A percentile compares a stretch with the other conserved stretches of the same genome.
phyloP scores from a whole-genome alignment of 495 filamentous ascomycete genomes.

The Extremus antarcticus region DNA sequence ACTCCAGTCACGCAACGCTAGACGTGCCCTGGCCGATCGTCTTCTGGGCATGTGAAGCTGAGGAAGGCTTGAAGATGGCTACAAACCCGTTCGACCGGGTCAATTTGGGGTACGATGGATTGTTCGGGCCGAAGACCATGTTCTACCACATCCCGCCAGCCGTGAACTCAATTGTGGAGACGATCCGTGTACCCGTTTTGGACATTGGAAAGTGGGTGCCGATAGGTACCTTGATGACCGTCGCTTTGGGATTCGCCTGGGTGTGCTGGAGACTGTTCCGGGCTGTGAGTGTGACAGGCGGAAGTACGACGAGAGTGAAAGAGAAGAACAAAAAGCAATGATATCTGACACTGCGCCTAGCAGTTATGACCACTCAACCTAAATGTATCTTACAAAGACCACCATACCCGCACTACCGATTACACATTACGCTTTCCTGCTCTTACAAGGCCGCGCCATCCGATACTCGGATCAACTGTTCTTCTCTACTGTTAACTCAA shows the following conservation, averaged over 20 bases:
- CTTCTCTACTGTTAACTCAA: too few species aligned
- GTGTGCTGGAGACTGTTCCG: constrained; percentile 51
- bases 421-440: too few species aligned
- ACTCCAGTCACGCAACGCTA: constrained; percentile 17
- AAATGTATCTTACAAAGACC: too few species aligned
- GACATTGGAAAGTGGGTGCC: constrained; percentile 51
- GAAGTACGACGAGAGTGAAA: background rate
- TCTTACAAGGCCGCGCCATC: too few species aligned
- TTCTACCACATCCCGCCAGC: constrained; percentile 74
- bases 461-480: too few species aligned
- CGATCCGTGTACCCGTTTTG: constrained; percentile 65
- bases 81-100: constrained; percentile 77
- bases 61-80: constrained; percentile 56
- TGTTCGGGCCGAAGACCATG: constrained; percentile 69
- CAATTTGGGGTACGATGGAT: constrained; percentile 74
- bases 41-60: constrained; percentile 83
- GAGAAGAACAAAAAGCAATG: background rate
- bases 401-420: too few species aligned
- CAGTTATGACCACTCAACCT: too few species aligned
- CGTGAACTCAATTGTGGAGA: constrained; percentile 41
- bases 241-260: constrained; percentile 66
- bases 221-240: constrained; percentile 55
- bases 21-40: constrained; percentile 65
- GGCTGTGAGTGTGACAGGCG: background rate
- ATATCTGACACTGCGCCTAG: background rate